A percentile compares a stretch with the other conserved stretches of the same genome.
phyloP scores from a whole-genome alignment of 2,329 filamentous ascomycete species.

The Coniochaeta ligniaria region DNA sequence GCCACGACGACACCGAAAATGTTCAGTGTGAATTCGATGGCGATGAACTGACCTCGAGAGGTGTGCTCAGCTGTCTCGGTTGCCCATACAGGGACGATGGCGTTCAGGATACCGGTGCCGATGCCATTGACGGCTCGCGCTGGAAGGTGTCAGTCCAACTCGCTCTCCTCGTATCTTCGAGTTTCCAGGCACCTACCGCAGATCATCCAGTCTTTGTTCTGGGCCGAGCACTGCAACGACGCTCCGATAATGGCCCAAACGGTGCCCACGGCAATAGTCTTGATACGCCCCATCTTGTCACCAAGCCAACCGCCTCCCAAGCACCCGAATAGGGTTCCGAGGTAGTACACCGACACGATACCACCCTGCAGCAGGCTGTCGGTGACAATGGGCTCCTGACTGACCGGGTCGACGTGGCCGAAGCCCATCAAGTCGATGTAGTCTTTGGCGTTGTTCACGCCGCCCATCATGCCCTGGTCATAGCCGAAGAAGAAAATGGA shows the following conservation, averaged over 20 bases:
- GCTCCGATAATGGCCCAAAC: slow-evolving; percentile 55
- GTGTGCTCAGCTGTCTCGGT: slow-evolving; percentile 64
- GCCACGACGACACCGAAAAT: slow-evolving; percentile 19
- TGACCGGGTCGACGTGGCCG: slow-evolving; percentile 47
- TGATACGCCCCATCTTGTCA: slow-evolving; percentile 55
- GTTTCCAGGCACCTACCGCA: slow-evolving; percentile 37
- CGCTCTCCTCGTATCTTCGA: background rate
- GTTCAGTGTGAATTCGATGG: slow-evolving; percentile 23
- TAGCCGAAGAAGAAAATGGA: slow-evolving; percentile 46
- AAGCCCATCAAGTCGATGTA: slow-evolving; percentile 60
- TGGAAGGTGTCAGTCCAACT: slow-evolving; percentile 9
- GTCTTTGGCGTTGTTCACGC: slow-evolving; percentile 58
- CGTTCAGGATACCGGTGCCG: slow-evolving; percentile 63
- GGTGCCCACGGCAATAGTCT: slow-evolving; percentile 53
- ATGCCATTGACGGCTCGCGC: slow-evolving; percentile 56
- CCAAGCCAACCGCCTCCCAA: slow-evolving; percentile 46
- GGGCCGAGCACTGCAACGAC: slow-evolving; percentile 55
- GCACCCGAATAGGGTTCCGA: slow-evolving; percentile 56
- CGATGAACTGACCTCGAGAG: slow-evolving; percentile 57
- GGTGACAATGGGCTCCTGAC: slow-evolving; percentile 43
- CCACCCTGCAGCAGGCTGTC: slow-evolving; percentile 55
- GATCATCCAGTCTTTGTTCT: slow-evolving; percentile 65
- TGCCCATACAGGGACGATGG: slow-evolving; percentile 65
- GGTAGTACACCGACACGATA: slow-evolving; percentile 49
- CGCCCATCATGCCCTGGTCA: slow-evolving; percentile 52